Evolutionary conservation across 176 grass and related monocot species (phyloP).

Genomic region (Rhipidocladum racemiflorum): DNA sequence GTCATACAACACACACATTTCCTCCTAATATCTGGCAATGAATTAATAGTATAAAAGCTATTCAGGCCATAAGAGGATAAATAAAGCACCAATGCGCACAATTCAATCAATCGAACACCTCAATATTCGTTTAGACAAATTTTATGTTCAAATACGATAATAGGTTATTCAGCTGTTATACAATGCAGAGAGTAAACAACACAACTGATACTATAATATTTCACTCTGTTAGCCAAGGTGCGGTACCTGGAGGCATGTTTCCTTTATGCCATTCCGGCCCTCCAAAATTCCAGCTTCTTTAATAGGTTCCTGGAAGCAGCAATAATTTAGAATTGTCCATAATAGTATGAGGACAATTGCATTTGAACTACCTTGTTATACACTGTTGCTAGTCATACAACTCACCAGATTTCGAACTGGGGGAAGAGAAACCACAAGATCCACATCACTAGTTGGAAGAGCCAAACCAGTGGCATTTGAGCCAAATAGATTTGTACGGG

Average conservation of each 20-base stretch:
- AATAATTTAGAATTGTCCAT: slow-evolving; percentile 20
- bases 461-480: slow-evolving; percentile 96
- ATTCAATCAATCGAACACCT: background rate
- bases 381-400: slow-evolving; percentile 12
- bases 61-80: background rate
- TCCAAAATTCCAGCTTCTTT: slow-evolving; percentile 99
- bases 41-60: background rate
- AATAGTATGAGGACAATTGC: slow-evolving; percentile 17
- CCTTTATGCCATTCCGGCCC: slow-evolving; percentile 97
- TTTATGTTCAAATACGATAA: background rate
- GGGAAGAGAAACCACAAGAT: slow-evolving; percentile 92
- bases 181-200: slow-evolving; percentile 13
- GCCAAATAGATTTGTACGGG: slow-evolving; percentile 89
- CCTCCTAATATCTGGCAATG: background rate
- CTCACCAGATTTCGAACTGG: slow-evolving; percentile 95
- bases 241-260: slow-evolving; percentile 96
- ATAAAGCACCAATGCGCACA: background rate
- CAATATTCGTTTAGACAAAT: background rate
- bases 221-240: background rate
- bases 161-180: slow-evolving; percentile 3
- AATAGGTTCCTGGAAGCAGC: slow-evolving; percentile 85
- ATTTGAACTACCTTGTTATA: slow-evolving; percentile 35
- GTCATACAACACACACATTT: background rate
- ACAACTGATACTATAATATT: background rate
- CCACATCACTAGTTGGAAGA: slow-evolving; percentile 93